phyloP scores from a whole-genome alignment of 2,329 filamentous ascomycete genomes.

The Colletotrichum lentis region DNA sequence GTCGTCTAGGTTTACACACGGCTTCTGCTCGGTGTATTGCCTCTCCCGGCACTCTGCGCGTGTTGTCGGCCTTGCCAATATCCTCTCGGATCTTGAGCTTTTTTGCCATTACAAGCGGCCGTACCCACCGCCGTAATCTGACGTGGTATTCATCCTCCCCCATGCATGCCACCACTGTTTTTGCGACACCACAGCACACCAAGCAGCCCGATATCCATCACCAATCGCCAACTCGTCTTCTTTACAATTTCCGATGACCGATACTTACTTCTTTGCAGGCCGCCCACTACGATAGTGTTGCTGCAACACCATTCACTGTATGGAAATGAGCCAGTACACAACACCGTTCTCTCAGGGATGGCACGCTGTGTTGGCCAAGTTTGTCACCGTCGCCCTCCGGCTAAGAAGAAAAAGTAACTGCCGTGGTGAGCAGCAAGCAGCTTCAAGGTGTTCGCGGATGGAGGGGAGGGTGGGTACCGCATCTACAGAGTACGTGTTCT shows the following conservation, averaged over 20 bases:
- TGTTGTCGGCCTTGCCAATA: neutral
- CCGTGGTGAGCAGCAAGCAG: neutral
- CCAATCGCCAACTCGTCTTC: slow-evolving; percentile 8
- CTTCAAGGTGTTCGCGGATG: neutral
- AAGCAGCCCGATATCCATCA: slow-evolving; percentile 18
- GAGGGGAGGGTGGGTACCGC: neutral
- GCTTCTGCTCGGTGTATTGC: neutral
- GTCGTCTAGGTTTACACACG: neutral
- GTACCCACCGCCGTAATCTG: neutral
- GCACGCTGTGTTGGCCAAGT: neutral
- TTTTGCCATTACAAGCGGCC: neutral
- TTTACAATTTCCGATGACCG: neutral
- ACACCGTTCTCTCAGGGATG: neutral
- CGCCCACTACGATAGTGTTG: neutral
- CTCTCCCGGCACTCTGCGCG: neutral
- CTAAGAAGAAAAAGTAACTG: neutral
- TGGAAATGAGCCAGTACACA: neutral
- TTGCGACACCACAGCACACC: too few species aligned
- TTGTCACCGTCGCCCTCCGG: neutral
- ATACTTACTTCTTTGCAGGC: neutral
- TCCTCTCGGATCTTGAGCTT: neutral
- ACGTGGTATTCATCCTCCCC: neutral
- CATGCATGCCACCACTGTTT: neutral
- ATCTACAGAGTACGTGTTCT: neutral
- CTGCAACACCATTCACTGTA: neutral